Evolutionary conservation across 1,139 yeast species (phyloP).

Genomic region (Lodderomyces margitis): DNA sequence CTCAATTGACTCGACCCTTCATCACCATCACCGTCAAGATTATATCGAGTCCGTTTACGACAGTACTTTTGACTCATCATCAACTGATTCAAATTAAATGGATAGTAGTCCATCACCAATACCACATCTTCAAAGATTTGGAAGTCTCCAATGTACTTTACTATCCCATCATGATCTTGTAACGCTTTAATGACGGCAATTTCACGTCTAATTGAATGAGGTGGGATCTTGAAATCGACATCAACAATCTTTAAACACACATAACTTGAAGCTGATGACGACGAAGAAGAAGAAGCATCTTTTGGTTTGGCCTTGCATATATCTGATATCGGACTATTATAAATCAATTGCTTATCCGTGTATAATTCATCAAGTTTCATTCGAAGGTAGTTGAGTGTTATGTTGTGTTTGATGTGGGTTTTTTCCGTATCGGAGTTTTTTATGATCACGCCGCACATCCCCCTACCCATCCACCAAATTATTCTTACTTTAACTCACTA

Average conservation of each 20-base stretch:
- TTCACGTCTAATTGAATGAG: conserved; percentile 40
- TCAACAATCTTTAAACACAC: conserved; percentile 44
- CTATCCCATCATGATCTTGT: conserved; percentile 17
- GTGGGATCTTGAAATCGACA: conserved; percentile 34
- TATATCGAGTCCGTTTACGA: conserved; percentile 13
- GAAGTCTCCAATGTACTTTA: conserved; percentile 22
- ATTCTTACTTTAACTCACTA: too few relatives aligned
- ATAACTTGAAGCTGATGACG: conserved; percentile 6
- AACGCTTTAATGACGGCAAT: conserved; percentile 25
- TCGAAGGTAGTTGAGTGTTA: neutral
- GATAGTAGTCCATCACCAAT: conserved; percentile 35
- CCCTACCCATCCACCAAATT: too few relatives aligned
- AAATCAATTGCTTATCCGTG: conserved; percentile 22
- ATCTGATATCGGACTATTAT: conserved; percentile 38
- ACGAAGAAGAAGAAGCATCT: neutral
- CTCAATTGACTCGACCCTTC: conserved; percentile 4
- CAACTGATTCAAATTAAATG: conserved; percentile 26
- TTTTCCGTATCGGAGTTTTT: conserved; percentile 1
- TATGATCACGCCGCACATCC: too few relatives aligned
- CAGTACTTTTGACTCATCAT: conserved; percentile 16
- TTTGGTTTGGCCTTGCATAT: conserved; percentile 27
- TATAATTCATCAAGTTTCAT: conserved; percentile 17
- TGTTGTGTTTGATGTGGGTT: neutral
- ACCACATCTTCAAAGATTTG: conserved; percentile 32
- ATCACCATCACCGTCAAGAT: conserved; percentile 1